Evolutionary conservation across 2,329 filamentous ascomycete species (phyloP).

Genomic region (Cryphonectria carpinicola): DNA sequence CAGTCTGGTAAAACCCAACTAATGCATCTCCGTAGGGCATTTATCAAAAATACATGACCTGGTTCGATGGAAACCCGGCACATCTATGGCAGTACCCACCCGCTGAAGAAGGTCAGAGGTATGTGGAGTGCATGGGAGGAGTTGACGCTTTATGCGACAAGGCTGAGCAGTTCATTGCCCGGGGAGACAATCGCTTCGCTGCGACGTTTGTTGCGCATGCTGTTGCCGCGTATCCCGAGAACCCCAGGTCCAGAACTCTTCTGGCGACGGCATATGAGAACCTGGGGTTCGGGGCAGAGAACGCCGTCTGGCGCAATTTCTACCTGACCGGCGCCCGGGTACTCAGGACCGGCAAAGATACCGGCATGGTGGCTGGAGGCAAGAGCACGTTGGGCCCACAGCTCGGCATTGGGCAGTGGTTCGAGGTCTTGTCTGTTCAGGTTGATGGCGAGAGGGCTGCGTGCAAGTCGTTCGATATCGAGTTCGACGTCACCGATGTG

Average conservation of each 20-base stretch:
- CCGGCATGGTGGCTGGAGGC: slow-evolving; percentile 3
- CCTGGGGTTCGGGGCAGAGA: slow-evolving; percentile 44
- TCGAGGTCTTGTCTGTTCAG: slow-evolving; percentile 14
- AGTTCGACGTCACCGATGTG: slow-evolving; percentile 6
- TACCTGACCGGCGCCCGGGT: slow-evolving; percentile 40
- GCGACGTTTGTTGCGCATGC: slow-evolving; percentile 43
- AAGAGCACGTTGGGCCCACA: slow-evolving; percentile 1
- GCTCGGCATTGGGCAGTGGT: slow-evolving; percentile 13
- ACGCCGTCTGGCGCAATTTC: slow-evolving; percentile 46
- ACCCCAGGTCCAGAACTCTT: slow-evolving; percentile 29
- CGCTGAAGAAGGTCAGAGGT: slow-evolving; percentile 39
- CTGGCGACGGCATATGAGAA: slow-evolving; percentile 40
- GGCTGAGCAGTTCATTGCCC: slow-evolving; percentile 36
- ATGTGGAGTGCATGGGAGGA: slow-evolving; percentile 44
- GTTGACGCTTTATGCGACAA: slow-evolving; percentile 36
- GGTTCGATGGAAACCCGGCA: slow-evolving; percentile 36
- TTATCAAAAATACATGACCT: slow-evolving; percentile 39
- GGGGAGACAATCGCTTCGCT: slow-evolving; percentile 44
- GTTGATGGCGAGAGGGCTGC: slow-evolving; percentile 11
- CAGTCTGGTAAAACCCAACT: background rate
- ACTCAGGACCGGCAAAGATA: slow-evolving; percentile 29
- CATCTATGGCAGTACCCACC: slow-evolving; percentile 44
- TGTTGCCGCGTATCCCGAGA: slow-evolving; percentile 36
- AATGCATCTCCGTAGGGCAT: slow-evolving; percentile 33
- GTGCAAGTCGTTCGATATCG: slow-evolving; percentile 1